Evolutionary conservation across 495 filamentous ascomycete genomes (phyloP), one percentile per base, ranked within the genome.

Genomic region (Antarctomyces pellizariae): DNA sequence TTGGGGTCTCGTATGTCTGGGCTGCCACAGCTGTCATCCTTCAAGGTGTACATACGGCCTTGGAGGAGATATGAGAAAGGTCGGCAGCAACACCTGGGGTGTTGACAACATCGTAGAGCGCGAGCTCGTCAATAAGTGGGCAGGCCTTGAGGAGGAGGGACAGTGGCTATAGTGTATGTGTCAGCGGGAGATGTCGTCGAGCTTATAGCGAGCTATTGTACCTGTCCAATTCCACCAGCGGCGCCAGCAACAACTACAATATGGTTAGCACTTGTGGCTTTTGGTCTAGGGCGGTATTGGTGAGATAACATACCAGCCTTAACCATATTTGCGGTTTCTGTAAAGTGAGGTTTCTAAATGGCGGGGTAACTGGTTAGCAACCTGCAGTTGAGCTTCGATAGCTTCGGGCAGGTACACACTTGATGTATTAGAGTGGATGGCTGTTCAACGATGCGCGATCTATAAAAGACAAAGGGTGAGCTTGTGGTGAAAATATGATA

Each of bases 61-160:
- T 63, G 20, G 80, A 76, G 22, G 86, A 91, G 56, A 97, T 95
- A 56, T 97, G 86, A 28, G 86, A 91, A 28, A 97, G 69, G 47
- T 97, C 86, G 33, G 86, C 70, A 22, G 84, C 70, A 31, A 97
- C 86, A 49, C 86, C 86, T 34, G 83, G 84, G 22, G 83, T 89
- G 63, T 93, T 92, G 49, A 93, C 86, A 34, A 95, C 80, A 84
- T 95, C 86, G 64, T 92, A 97, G 36, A 97, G 71, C 28, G 82
- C 59, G 44, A 97, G 74, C 58, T 93, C 75, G 42, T 83, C 69
- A 36, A 95, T 54, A 35, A 84, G 66, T 18, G 80, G 77, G 29
- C 58, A 74, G 32, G 69, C 62, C 65, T 95, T 97, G 39, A 92
- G 56, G 41, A 97, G 68, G 37, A 97, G 82, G 34, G 89, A 95